Conservation (phyloP, 495 filamentous ascomycete species). For the Pseudomonodictys pantanalensis region DNA sequence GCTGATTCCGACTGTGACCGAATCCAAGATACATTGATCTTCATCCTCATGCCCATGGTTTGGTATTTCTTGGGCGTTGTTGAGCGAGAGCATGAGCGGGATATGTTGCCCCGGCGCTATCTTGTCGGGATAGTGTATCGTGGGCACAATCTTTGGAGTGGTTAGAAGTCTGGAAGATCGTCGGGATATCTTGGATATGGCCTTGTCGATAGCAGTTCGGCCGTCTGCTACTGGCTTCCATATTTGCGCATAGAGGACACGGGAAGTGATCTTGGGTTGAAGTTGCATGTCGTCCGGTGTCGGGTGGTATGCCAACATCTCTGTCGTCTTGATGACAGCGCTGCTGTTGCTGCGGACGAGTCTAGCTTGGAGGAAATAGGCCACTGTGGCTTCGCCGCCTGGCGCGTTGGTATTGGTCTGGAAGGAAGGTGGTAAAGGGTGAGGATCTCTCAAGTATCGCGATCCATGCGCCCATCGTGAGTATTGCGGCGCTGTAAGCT, state of each 20-base stretch:
- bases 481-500: slow-evolving; percentile 11
- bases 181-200: slow-evolving; percentile 4
- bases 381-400: slow-evolving; percentile 12
- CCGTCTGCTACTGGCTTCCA: slow-evolving; percentile 7
- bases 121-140: slow-evolving; percentile 16
- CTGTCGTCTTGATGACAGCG: not conserved
- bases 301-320: slow-evolving; percentile 17
- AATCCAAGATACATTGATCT: slow-evolving; percentile 10
- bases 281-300: not conserved
- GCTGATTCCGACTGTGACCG: slow-evolving; percentile 5
- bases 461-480: slow-evolving; percentile 20
- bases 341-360: not conserved
- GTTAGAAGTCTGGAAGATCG: not conserved
- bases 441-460: slow-evolving; percentile 16
- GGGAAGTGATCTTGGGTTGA: slow-evolving; percentile 1
- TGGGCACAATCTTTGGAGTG: slow-evolving; percentile 12
- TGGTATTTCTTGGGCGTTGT: not conserved
- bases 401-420: slow-evolving; percentile 13
- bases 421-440: slow-evolving; percentile 28
- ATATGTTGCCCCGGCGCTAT: slow-evolving; percentile 22
- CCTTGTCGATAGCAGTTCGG: slow-evolving; percentile 14
- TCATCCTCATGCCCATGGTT: not conserved
- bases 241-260: slow-evolving; percentile 16
- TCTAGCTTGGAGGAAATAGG: slow-evolving; percentile 21
- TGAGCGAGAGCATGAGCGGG: slow-evolving; percentile 14